Base-by-base conservation (phyloP, 441 rosid genomes). In the Gossypium trilobum region DNA sequence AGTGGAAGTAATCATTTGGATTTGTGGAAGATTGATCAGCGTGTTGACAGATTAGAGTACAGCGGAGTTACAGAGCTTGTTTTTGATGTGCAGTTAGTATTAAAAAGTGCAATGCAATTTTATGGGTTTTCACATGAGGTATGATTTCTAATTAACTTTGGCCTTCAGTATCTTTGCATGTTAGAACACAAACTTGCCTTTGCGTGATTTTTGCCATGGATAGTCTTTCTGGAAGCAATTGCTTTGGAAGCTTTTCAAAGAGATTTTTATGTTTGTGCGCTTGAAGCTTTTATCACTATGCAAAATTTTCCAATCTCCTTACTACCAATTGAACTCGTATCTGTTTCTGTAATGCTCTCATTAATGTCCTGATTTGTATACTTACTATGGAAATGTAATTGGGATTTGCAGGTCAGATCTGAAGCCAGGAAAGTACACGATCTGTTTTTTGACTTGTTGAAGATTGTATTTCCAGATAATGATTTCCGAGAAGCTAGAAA, bases 391-490 rank as follows among this genome's bases (percentile, higher is more conserved):
- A 64, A 33, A 50, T 61, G 66, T 59, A 20, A 52, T 75, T 68
- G 22, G 55, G 19, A 68, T 71, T 50, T 62, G 78, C 92, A 95
- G 99, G 98, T 93, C 69, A 85, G 97, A 76, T 83, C 96, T 62
- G 99, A 95, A 85, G 99, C 95, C 51, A 87, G 87, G 77, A 95
- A 95, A 82, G 99, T 95, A 48, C 99, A 95, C 56, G 95, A 93
- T 84, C 91, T 95, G 73, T 91, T 95, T 84, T 95, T 95, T 51
- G 99, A 95, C 80, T 75, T 93, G 74, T 85, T 95, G 89, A 95
- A 89, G 87, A 91, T 88, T 72, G 89, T 92, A 74, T 95, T 95
- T 79, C 95, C 99, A 2, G 97, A 90, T 78, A 82, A 87, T 39
- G 95, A 91, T 85, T 93, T 93, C 77, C 84, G 85, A 71, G 98